Evolutionary conservation across 768 basidiomycete species (phyloP).

Genomic region (Calocybe cyanea): DNA sequence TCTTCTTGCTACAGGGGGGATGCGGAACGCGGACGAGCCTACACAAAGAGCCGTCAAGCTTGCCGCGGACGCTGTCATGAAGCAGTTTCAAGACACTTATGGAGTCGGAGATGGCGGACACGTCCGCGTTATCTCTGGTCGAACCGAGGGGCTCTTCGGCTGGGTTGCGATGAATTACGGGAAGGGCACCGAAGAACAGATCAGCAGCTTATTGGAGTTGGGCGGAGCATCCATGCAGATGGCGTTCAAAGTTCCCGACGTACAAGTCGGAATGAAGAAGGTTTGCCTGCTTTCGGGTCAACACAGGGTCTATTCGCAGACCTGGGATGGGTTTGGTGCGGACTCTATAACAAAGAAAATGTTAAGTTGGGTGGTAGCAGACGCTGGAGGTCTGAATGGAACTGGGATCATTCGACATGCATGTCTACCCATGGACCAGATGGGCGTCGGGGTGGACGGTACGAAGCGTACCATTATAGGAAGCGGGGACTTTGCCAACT

Average conservation of each 20-base stretch:
- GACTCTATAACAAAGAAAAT: not conserved
- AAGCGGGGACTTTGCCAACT: not conserved
- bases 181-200: constrained; percentile 6
- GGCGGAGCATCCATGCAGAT: constrained; percentile 15
- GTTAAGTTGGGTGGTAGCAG: not conserved
- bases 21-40: constrained; percentile 4
- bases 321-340: constrained; percentile 1
- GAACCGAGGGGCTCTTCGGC: constrained; percentile 10
- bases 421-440: constrained; percentile 7
- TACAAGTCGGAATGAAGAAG: constrained; percentile 1
- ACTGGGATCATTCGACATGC: constrained; percentile 1
- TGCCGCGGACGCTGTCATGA: constrained; percentile 6
- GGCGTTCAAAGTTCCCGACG: constrained; percentile 7
- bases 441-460: not conserved
- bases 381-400: constrained; percentile 5
- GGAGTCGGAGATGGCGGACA: constrained; percentile 2
- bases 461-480: not conserved
- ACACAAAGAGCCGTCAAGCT: not conserved
- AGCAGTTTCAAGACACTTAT: not conserved
- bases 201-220: constrained; percentile 8
- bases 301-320: constrained; percentile 1
- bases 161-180: constrained; percentile 14
- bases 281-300: constrained; percentile 7
- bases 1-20: constrained; percentile 13
- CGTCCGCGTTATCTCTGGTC: constrained; percentile 10